A percentile compares a stretch with the other conserved stretches of the same genome.
phyloP scores from a whole-genome alignment of 2,329 filamentous ascomycete genomes.

The Diaporthe australafricana region DNA sequence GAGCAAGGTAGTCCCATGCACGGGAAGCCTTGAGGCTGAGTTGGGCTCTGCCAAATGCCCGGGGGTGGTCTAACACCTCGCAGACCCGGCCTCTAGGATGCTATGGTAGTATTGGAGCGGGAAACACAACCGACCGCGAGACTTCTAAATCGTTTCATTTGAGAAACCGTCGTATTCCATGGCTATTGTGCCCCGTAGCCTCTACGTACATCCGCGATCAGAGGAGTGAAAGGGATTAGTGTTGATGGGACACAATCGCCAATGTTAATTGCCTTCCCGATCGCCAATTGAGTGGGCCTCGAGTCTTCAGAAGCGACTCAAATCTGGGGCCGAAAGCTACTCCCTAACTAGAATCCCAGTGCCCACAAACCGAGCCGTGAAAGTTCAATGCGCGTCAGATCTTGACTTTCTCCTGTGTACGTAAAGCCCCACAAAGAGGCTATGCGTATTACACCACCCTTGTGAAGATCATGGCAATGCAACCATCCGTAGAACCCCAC shows the following conservation, averaged over 20 bases:
- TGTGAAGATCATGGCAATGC: slow-evolving; percentile 20
- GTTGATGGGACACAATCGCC: too few species aligned
- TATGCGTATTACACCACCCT: background rate
- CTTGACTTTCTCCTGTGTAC: background rate
- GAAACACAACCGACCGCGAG: background rate
- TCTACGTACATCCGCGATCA: background rate
- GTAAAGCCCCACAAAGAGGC: slow-evolving; percentile 5
- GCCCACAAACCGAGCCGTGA: slow-evolving; percentile 6
- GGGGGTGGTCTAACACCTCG: too few species aligned
- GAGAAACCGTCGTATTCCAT: background rate
- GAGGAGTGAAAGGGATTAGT: background rate
- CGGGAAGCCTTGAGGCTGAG: background rate
- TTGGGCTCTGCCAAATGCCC: too few species aligned
- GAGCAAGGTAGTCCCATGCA: background rate
- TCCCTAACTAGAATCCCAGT: background rate
- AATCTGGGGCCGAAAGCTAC: background rate
- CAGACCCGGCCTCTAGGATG: too few species aligned
- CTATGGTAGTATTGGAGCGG: too few species aligned
- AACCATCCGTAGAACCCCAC: slow-evolving; percentile 6
- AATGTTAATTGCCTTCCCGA: too few species aligned
- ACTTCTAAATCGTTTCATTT: background rate
- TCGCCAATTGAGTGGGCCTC: too few species aligned
- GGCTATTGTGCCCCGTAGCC: too few species aligned
- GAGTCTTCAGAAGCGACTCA: background rate
- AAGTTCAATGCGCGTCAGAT: background rate